Percentiles rank a stretch among this genome's conserved stretches.
Conservation (phyloP, 1,139 yeast genomes). For the Sugiyamaella paludigena region DNA sequence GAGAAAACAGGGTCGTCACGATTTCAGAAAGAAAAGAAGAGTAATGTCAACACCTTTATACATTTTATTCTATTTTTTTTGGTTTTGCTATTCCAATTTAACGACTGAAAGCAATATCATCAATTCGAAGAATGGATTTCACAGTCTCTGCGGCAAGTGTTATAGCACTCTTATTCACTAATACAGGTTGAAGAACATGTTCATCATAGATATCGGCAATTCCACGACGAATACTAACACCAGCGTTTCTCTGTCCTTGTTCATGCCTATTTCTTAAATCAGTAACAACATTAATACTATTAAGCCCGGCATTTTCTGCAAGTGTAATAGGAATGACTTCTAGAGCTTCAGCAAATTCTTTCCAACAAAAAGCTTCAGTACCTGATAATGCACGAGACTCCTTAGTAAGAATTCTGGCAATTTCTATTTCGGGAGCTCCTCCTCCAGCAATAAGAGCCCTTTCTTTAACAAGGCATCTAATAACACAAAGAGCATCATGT, state of each 20-base stretch:
- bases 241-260: conserved; percentile 89
- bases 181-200: conserved; percentile 93
- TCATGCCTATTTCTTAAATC: conserved; percentile 92
- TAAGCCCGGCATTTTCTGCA: conserved; percentile 97
- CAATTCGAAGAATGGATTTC: conserved; percentile 91
- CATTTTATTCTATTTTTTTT: background rate
- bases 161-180: conserved; percentile 91
- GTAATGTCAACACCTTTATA: background rate
- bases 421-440: conserved; percentile 97
- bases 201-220: conserved; percentile 90
- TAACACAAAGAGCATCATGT: conserved; percentile 96
- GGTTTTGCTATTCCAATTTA: conserved; percentile 32
- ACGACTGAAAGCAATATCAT: conserved; percentile 85
- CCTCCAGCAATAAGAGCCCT: conserved; percentile 97
- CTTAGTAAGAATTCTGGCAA: conserved; percentile 72
- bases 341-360: conserved; percentile 91
- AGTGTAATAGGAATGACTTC: conserved; percentile 96
- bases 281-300: conserved; percentile 91
- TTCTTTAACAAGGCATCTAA: conserved; percentile 92
- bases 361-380: conserved; percentile 91
- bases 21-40: too few relatives aligned
- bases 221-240: conserved; percentile 90
- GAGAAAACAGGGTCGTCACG: too few relatives aligned
- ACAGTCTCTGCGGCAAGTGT: conserved; percentile 95
- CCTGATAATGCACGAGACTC: conserved; percentile 82